Percentiles rank a stretch among this genome's conserved stretches.
These are phyloP conservation scores for Halophytophthora batemanensis DNA, from an alignment of 352 stramenopile genomes.

Conservation along the genomic window DNA sequence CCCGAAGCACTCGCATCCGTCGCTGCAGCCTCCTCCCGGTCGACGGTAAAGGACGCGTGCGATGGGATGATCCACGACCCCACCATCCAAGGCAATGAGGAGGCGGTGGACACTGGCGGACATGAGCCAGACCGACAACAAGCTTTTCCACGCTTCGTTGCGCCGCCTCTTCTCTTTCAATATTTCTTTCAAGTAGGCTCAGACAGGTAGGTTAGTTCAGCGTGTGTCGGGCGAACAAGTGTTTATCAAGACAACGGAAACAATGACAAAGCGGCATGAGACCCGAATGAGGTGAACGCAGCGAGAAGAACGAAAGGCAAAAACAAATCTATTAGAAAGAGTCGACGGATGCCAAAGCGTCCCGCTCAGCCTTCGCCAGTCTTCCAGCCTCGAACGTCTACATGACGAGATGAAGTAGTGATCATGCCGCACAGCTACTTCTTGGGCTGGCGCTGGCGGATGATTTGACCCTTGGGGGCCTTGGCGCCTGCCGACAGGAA, in stretches of 20 bases:
- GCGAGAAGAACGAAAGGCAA: conserved; percentile 2
- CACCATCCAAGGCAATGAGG: not conserved
- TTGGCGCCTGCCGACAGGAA: conserved; percentile 39
- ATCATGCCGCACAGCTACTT: conserved; percentile 31
- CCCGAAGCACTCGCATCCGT: conserved; percentile 68
- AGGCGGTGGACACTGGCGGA: too few relatives aligned
- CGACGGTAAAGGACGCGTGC: conserved; percentile 49
- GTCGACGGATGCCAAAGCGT: conserved; percentile 4
- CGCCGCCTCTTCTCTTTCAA: conserved; percentile 11
- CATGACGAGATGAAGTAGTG: conserved; percentile 9
- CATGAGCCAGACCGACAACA: conserved; percentile 12
- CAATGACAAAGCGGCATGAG: conserved; percentile 16
- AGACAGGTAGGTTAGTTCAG: conserved; percentile 33
- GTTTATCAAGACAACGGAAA: conserved; percentile 26
- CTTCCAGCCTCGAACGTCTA: not conserved
- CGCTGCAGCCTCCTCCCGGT: conserved; percentile 60
- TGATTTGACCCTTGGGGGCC: conserved; percentile 51
- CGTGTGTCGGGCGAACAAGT: conserved; percentile 32
- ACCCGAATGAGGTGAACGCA: conserved; percentile 4
- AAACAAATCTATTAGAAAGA: conserved; percentile 25
- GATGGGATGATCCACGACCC: conserved; percentile 2
- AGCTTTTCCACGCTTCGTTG: conserved; percentile 24
- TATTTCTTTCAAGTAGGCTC: conserved; percentile 25
- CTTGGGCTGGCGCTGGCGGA: conserved; percentile 55
- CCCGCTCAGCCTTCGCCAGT: not conserved